These are phyloP conservation scores for Conringia planisiliqua DNA, from an alignment of 345 rosid species.

Conservation along the genomic window DNA sequence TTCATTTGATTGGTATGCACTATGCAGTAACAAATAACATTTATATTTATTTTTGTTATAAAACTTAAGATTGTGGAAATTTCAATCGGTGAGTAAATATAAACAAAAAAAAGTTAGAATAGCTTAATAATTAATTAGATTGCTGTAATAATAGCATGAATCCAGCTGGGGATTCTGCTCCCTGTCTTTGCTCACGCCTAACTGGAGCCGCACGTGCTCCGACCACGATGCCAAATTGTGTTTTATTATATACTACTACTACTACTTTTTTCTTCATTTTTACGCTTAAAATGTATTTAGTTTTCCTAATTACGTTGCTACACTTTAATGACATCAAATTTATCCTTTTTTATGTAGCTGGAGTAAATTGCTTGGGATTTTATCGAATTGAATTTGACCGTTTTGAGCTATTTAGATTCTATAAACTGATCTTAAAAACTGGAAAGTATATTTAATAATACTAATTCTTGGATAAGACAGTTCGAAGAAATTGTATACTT, in stretches of 20 bases:
- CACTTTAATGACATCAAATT: not conserved
- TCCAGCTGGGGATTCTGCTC: slow-evolving; percentile 31
- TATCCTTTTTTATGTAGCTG: not conserved
- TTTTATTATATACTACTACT: no score
- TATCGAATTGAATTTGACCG: not conserved
- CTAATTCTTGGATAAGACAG: not conserved
- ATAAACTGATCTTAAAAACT: not conserved
- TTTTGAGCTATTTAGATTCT: not conserved
- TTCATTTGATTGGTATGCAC: not conserved
- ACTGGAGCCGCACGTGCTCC: slow-evolving; percentile 51
- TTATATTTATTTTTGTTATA: not conserved
- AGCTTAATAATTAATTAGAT: not conserved
- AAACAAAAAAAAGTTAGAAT: not conserved
- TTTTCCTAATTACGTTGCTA: not conserved
- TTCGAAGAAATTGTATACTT: not conserved
- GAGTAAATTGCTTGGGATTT: not conserved
- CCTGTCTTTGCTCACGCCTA: slow-evolving; percentile 35
- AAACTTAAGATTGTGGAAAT: not conserved
- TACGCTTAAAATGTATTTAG: not conserved
- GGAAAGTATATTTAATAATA: not conserved
- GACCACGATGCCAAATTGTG: slow-evolving; percentile 10
- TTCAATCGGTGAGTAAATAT: not conserved
- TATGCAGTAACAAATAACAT: not conserved
- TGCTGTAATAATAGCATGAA: slow-evolving; percentile 2
- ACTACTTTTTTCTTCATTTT: not conserved